Evolutionary conservation across 2,329 filamentous ascomycete species (phyloP), one percentile per base, ranked within the genome.

Genomic region (Bipolaris cookei): DNA sequence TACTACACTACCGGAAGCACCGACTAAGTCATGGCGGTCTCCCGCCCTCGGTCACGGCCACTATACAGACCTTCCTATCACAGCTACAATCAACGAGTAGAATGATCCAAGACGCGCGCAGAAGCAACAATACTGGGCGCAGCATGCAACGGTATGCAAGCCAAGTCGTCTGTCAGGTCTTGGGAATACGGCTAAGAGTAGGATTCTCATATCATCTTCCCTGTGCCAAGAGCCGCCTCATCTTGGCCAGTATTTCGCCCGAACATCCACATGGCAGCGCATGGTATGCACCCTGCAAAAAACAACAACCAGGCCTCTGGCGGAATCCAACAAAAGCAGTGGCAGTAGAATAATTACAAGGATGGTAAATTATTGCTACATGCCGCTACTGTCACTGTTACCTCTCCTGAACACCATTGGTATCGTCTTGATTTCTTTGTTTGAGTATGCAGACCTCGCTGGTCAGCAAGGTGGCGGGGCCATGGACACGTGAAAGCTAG

Each of bases 21-120:
- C 16, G 52, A 58, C 30, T 59, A 45, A 39, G 58, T 50, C 53
- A 51, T 46, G 58, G 61, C 55, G 34, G 54, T 54, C 51, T 58
- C 59, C 62, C 54, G 59, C 58, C 48, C 55, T 58, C 61, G 64
- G 47, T 39, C 51, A 52, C 55, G 53, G 51, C 42, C 32, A 34
- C n/a, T 50, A 46, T 42, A 51, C n/a, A 65, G 66, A 70, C 70
- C 71, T 74, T 73, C 71, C 71, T 73, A 73, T 72, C 68, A 50
- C 46, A 72, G 71, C 10, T 30, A 39, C 63, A 61, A 56, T 58
- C 59, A 53, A 35, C 41, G 61, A 79, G 79, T 51, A 77, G 78
- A 46, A 47, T 13, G 39, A 47, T 51, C 56, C 46, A 62, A 67
- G 64, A 37, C 54, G 32, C 56, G 55, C 64, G 58, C 61, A 42